Conservation (phyloP, 345 rosid genomes). For the Cardamine resedifolia region DNA sequence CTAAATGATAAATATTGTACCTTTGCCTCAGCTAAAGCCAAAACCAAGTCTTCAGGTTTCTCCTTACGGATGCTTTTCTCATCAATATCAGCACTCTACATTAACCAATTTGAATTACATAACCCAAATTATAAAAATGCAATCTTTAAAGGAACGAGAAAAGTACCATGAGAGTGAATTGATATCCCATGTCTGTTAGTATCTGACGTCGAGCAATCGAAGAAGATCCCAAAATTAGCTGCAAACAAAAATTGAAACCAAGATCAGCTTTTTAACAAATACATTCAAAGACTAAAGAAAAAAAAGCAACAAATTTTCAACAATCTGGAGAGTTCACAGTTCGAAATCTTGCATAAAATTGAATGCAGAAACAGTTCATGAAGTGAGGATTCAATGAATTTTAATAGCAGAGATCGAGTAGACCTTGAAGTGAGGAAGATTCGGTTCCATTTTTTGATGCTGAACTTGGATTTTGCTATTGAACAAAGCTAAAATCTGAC, state of each 20-base stretch:
- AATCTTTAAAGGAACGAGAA: background rate
- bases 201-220: conserved; percentile 68
- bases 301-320: background rate
- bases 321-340: background rate
- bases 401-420: background rate
- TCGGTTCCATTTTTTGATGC: conserved; percentile 44
- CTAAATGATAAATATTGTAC: conserved; percentile 34
- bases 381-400: too few relatives aligned
- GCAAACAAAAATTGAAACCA: conserved; percentile 14
- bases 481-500: too few relatives aligned
- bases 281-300: background rate
- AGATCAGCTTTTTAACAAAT: background rate
- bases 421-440: conserved; percentile 54
- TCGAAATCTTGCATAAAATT: background rate
- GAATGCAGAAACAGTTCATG: background rate
- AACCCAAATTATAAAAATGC: background rate
- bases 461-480: too few relatives aligned
- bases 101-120: background rate
- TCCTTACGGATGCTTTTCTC: conserved; percentile 76
- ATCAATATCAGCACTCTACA: conserved; percentile 89
- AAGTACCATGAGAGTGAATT: conserved; percentile 68
- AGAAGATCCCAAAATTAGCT: conserved; percentile 89
- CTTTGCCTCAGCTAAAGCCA: conserved; percentile 96
- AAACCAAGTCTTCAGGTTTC: conserved; percentile 82
- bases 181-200: conserved; percentile 82